Evolutionary conservation across 768 basidiomycete species (phyloP), one percentile per base, ranked within the genome.

Genomic region (Macrolepiota fuliginosa): DNA sequence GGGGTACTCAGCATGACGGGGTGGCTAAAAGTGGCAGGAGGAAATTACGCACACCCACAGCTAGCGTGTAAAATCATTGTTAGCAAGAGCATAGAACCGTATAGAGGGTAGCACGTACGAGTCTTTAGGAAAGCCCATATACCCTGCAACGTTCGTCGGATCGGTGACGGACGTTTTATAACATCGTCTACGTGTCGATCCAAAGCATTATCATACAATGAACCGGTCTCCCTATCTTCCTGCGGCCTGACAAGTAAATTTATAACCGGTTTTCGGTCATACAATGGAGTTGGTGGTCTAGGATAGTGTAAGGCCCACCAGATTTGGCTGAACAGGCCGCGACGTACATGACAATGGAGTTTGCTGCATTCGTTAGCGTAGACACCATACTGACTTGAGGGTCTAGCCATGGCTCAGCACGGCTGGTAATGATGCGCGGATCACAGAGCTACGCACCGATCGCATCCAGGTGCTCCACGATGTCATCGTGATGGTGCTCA

Each of bases 121-220:
- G 92, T 95, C 75, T 90, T 92, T 61, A 94, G 72, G 69, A 92
- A 95, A 1, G 88, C 81, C 90, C 92, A 91, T 2, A 94, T 76
- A 3, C 92, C 92, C 65, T 79, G 78, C 66, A 89, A 70, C 0
- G 82, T 86, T 17, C 88, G 81, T 59, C 82, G 79, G 58, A 82
- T 72, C 66, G 81, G 84, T 15, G 86, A 84, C 15, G 83, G 82
- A 60, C 85, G 83, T 17, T 77, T 78, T 4, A 95, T 78, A 1
- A 92, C 83, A 65, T 92, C 87, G 56, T 90, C 85, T 35, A 95
- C 90, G 76, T 94, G 92, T 29, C 81, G 79, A 72, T 94, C 92
- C 7, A 94, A 75, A 22, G 75, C 71, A 58, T 84, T 80, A 45
- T 80, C 75, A 36, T 73, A 70, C 57, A 72, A 63, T 45, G 74